Evolutionary conservation across 179 eudicot genomes (phyloP).

Genomic region (Beta macrorhiza): DNA sequence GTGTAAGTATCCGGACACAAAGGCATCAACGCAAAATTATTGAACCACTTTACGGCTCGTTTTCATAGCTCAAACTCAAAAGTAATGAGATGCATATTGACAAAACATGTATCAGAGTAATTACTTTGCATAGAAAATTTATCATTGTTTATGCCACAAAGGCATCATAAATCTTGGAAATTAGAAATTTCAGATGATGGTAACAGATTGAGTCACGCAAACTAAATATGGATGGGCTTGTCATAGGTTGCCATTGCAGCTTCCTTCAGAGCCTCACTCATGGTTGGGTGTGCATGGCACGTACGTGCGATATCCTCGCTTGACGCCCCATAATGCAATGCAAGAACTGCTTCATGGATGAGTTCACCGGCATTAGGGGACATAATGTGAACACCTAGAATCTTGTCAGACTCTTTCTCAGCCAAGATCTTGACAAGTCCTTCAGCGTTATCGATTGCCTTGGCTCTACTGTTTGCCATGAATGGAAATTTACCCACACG

Average conservation of each 20-base stretch:
- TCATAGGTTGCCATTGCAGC: slow-evolving; percentile 99
- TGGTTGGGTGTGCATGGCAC: slow-evolving; percentile 95
- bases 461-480: slow-evolving; percentile 93
- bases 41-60: slow-evolving; percentile 5
- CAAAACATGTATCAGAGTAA: slow-evolving; percentile 2
- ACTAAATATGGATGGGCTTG: slow-evolving; percentile 88
- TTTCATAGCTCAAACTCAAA: slow-evolving; percentile 7
- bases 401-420: slow-evolving; percentile 84
- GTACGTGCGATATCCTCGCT: slow-evolving; percentile 98
- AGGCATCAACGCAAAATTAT: slow-evolving; percentile 7
- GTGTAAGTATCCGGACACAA: background rate
- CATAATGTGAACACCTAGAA: slow-evolving; percentile 92
- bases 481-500: slow-evolving; percentile 88
- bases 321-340: slow-evolving; percentile 77
- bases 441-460: slow-evolving; percentile 95
- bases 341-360: slow-evolving; percentile 85
- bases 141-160: slow-evolving; percentile 25
- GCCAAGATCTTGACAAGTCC: slow-evolving; percentile 89
- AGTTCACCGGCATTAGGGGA: slow-evolving; percentile 95
- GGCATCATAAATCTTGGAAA: slow-evolving; percentile 23
- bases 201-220: background rate
- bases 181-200: slow-evolving; percentile 9
- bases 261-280: slow-evolving; percentile 93
- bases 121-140: slow-evolving; percentile 7
- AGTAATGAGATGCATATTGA: slow-evolving; percentile 6